A percentile compares a stretch with the other conserved stretches of the same genome.
Evolutionary conservation across 345 rosid species (phyloP).

Genomic region (Bruguiera parviflora): DNA sequence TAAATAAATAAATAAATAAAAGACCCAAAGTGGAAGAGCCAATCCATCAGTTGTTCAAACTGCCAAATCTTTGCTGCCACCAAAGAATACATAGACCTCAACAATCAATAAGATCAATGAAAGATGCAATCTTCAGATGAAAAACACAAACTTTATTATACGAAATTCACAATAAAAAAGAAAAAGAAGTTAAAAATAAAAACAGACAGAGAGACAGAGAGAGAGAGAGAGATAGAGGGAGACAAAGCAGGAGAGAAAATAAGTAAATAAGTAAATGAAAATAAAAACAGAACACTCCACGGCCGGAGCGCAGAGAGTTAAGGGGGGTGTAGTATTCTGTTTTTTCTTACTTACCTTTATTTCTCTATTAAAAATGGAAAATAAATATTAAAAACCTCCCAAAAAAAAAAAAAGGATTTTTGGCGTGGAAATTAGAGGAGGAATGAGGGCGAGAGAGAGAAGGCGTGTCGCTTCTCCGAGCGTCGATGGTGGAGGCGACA

Average conservation of each 20-base stretch:
- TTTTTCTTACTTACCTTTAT: conserved; percentile 26
- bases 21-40: not conserved
- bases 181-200: not conserved
- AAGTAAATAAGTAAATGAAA: not conserved
- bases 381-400: not conserved
- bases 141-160: not conserved
- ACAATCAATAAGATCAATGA: not conserved
- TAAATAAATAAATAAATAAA: not conserved
- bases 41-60: not conserved
- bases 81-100: not conserved
- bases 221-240: not conserved
- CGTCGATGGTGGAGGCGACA: conserved; percentile 58
- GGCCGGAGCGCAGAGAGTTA: not conserved
- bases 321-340: not conserved
- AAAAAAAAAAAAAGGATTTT: not conserved
- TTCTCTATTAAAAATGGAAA: conserved; percentile 4
- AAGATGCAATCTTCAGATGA: not conserved
- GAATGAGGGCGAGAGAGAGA: conserved; percentile 1
- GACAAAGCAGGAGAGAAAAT: not conserved
- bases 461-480: conserved; percentile 33
- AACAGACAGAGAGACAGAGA: not conserved
- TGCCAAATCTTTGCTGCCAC: not conserved
- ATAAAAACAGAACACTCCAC: not conserved
- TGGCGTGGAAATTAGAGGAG: conserved; percentile 18
- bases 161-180: not conserved